Evolutionary conservation across 1,139 yeast genomes (phyloP).

Genomic region (Magnusiomyces suaveolens): DNA sequence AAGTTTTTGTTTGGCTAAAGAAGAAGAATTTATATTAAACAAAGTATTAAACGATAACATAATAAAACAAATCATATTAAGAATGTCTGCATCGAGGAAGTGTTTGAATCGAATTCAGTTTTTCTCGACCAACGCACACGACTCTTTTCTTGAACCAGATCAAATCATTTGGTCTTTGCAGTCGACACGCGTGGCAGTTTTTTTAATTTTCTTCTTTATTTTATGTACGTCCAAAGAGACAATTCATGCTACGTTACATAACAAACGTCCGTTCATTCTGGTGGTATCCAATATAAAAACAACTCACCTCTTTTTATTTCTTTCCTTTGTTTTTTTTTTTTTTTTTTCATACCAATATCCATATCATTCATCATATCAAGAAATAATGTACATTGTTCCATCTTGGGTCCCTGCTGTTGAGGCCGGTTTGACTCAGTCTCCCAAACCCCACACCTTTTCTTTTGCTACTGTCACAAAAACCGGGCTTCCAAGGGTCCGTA

Average conservation of each 20-base stretch:
- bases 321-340: not conserved
- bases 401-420: slow-evolving; percentile 27
- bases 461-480: slow-evolving; percentile 53
- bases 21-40: too few relatives aligned
- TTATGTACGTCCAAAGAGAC: too few relatives aligned
- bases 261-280: too few relatives aligned
- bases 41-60: too few relatives aligned
- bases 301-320: not conserved
- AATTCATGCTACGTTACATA: too few relatives aligned
- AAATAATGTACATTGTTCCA: slow-evolving; percentile 21
- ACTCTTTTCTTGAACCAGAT: not conserved
- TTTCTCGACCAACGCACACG: too few relatives aligned
- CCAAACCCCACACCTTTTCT: slow-evolving; percentile 41
- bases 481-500: slow-evolving; percentile 56
- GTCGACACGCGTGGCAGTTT: too few relatives aligned
- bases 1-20: too few relatives aligned
- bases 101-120: too few relatives aligned
- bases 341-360: not conserved
- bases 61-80: too few relatives aligned
- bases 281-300: not conserved
- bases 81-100: too few relatives aligned
- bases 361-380: not conserved
- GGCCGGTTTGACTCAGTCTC: slow-evolving; percentile 17
- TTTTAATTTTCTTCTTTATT: too few relatives aligned
- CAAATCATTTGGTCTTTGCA: not conserved